Base-by-base conservation (phyloP, 2,329 filamentous ascomycete species). In the Ceratocystis cubensis region DNA sequence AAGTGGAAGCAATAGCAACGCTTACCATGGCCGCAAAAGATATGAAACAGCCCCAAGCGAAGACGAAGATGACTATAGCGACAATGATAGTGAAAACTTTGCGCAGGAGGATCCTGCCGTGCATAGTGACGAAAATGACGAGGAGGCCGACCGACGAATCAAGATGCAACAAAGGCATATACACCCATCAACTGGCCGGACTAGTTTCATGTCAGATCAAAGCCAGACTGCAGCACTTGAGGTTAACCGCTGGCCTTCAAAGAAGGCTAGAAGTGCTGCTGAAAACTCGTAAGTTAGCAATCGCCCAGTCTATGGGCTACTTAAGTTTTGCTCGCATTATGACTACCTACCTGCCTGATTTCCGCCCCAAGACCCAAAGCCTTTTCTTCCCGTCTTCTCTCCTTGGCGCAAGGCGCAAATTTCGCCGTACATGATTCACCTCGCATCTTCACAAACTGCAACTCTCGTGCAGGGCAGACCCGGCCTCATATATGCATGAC, bases 11-110 rank as follows among this genome's bases (percentile, higher is more conserved):
- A 30, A 1, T 57, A n/a, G 45, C 37, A 65, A 66, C 20, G 17
- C 44, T 6, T 30, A 45, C 22, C 22, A 15, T 10, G 48, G 17
- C 25, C 28, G 17, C 13, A 44, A 59, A 37, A 25, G 22, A 61
- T 67, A 67, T 33, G 63, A 65, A 20, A 65, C 63, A 17, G 66
- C 48, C 17, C 56, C 67, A 30, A 68, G 67, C 50, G 64, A 66
- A 15, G 48, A 65, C 30, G 64, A 68, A n/a, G 61, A 66, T 28
- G 50, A 56, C 20, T 66, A 64, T 61, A 65, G 64, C 61, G 64
- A 64, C 17, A 45, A 44, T 5, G 59, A 48, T 25, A 63, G 61
- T n/a, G 67, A 68, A 50, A 37, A 45, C 4, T 65, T 37, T 15
- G 48, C 41, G 20, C 48, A 50, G 48, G 48, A 50, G 37, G 37